Evolutionary conservation across 345 rosid genomes (phyloP), one percentile per base, ranked within the genome.

Genomic region (Orychophragmus violaceus): DNA sequence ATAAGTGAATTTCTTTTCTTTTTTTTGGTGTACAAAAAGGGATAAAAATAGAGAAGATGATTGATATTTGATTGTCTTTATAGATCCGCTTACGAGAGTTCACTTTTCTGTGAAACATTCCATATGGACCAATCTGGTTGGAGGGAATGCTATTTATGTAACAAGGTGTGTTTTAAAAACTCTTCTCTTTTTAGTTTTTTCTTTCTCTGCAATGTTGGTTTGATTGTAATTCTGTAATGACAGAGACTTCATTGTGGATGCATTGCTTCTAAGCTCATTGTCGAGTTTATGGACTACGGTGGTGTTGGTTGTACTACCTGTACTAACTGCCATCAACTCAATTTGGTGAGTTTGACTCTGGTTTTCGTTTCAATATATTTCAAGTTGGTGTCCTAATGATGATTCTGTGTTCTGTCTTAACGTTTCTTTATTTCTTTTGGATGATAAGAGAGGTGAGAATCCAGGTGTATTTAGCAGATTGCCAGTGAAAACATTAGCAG

Each of bases 231-330:
- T 55, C 0, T 68, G 65, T 8, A 49, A 29, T 75, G 64, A 49
- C 88, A 92, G 98, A 76, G 82, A 60, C 85, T 92, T 65, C 98
- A 92, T 67, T 92, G 96, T 81, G 98, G 98, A 37, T 92, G 98
- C 68, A 77, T 87, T 72, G 98, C 89, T 50, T 82, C 95, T 14
- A 68, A 74, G 53, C 71, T 42, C 10, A 66, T 83, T 64, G 37
- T 89, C 29, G 84, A 84, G 79, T 76, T 83, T 54, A 61, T 92
- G 84, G 96, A 92, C 79, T 76, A 50, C 67, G 98, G 95, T 30
- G 98, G 98, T 33, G 82, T 92, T 74, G 85, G 82, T 52, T 92
- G 98, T 83, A 36, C 75, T 5, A 49, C 74, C 45, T 92, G 98
- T 77, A 59, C 71, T 41, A 80, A 51, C 55, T 72, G 55, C 66